Evolutionary conservation across 2,329 filamentous ascomycete species (phyloP).

Genomic region (Pseudocercospora vitis): DNA sequence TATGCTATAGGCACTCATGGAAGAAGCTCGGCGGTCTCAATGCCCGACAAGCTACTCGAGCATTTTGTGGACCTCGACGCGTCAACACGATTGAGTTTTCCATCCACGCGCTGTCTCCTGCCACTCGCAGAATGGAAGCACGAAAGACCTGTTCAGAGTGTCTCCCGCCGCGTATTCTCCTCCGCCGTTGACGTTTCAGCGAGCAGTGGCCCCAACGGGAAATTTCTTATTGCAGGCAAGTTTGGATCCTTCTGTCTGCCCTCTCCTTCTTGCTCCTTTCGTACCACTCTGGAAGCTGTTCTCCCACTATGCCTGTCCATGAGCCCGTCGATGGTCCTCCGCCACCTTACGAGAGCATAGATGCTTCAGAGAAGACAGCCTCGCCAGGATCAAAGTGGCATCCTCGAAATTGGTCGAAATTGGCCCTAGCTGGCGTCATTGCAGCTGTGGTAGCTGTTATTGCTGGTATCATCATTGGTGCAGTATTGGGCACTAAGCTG

Average conservation of each 20-base stretch:
- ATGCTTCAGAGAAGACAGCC: slow-evolving; percentile 13
- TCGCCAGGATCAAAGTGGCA: slow-evolving; percentile 29
- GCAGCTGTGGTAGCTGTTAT: slow-evolving; percentile 24
- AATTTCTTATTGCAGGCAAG: background rate
- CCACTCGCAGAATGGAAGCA: background rate
- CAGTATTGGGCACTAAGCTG: slow-evolving; percentile 28
- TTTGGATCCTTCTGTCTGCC: background rate
- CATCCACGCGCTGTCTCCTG: background rate
- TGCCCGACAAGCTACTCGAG: background rate
- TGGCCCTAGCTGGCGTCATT: slow-evolving; percentile 23
- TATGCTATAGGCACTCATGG: too few species aligned
- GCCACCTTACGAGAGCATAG: slow-evolving; percentile 20
- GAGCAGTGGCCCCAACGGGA: background rate
- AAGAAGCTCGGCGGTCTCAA: background rate
- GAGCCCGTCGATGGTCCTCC: slow-evolving; percentile 9
- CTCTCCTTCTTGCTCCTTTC: background rate
- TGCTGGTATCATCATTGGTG: slow-evolving; percentile 31
- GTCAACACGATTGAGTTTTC: slow-evolving; percentile 4
- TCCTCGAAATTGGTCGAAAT: slow-evolving; percentile 29
- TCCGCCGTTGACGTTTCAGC: slow-evolving; percentile 5
- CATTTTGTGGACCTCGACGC: slow-evolving; percentile 5
- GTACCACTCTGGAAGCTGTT: background rate
- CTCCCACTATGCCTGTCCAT: slow-evolving; percentile 1
- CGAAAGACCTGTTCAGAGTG: background rate
- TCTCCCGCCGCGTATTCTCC: slow-evolving; percentile 6